Percentiles rank a stretch among this genome's conserved stretches.
phyloP scores from a whole-genome alignment of 1,284 basidiomycete genomes.

The Ceratobasidium sp. region DNA sequence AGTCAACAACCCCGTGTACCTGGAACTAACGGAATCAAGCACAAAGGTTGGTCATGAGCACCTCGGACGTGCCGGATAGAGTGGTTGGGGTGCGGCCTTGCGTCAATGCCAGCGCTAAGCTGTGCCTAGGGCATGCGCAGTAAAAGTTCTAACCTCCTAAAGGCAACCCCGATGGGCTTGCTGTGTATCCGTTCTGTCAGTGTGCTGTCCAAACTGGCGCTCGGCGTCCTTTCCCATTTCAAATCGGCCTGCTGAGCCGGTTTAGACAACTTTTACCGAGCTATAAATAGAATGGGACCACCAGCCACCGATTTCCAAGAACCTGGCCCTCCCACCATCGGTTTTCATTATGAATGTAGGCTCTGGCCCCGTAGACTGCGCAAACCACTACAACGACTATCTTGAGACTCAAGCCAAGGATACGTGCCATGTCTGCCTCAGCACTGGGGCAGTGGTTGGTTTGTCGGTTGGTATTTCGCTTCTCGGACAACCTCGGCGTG shows the following conservation, averaged over 20 bases:
- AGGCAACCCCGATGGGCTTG: too few relatives aligned
- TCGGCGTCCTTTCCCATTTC: too few relatives aligned
- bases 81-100: background rate
- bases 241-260: too few relatives aligned
- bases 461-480: constrained; percentile 1
- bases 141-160: too few relatives aligned
- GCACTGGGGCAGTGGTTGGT: constrained; percentile 36
- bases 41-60: background rate
- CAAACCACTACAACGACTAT: background rate
- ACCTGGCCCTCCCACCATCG: background rate
- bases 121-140: too few relatives aligned
- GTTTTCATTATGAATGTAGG: constrained; percentile 4
- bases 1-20: background rate
- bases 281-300: background rate
- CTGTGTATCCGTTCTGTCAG: too few relatives aligned
- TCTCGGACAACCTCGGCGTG: background rate
- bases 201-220: too few relatives aligned
- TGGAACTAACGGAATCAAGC: background rate
- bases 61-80: background rate
- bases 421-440: constrained; percentile 39
- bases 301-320: background rate
- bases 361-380: constrained; percentile 25
- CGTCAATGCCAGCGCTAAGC: too few relatives aligned
- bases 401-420: background rate
- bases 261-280: background rate